Evolutionary conservation across 2,329 filamentous ascomycete species (phyloP).

Genomic region (Penicillium sp.): DNA sequence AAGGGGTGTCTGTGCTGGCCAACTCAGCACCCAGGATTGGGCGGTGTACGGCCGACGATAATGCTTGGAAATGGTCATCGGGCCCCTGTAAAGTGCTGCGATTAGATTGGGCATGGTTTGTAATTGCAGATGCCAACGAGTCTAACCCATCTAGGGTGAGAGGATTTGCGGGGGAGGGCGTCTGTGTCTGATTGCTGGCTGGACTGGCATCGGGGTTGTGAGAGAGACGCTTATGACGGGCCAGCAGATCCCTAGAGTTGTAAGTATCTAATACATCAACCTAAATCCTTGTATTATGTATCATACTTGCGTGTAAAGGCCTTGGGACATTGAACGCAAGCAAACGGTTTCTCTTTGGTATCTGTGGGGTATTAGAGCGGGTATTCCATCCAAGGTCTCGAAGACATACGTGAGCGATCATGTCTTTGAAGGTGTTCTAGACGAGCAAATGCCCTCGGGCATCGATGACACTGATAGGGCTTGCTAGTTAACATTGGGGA

Average conservation of each 20-base stretch:
- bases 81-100: constrained; percentile 4
- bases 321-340: constrained; percentile 31
- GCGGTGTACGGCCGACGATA: constrained; percentile 10
- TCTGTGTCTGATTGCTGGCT: constrained; percentile 11
- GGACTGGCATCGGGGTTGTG: constrained; percentile 21
- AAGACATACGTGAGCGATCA: constrained; percentile 33
- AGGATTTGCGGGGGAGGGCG: constrained; percentile 20
- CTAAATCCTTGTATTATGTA: neutral
- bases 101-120: constrained; percentile 19
- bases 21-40: constrained; percentile 13
- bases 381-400: neutral
- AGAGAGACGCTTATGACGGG: constrained; percentile 32
- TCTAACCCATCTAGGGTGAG: constrained; percentile 27
- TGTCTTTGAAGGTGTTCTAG: constrained; percentile 38
- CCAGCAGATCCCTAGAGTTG: constrained; percentile 29
- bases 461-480: constrained; percentile 32
- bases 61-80: constrained; percentile 12
- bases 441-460: constrained; percentile 31
- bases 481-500: constrained; percentile 16
- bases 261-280: neutral
- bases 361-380: constrained; percentile 22
- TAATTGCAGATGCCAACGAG: constrained; percentile 30
- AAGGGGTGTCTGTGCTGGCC: constrained; percentile 9
- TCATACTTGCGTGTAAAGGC: constrained; percentile 36
- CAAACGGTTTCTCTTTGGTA: constrained; percentile 37